Percentiles rank a stretch among this genome's conserved stretches.
phyloP scores from a whole-genome alignment of 306 rosid genomes.

The Arachis hypogaea region DNA sequence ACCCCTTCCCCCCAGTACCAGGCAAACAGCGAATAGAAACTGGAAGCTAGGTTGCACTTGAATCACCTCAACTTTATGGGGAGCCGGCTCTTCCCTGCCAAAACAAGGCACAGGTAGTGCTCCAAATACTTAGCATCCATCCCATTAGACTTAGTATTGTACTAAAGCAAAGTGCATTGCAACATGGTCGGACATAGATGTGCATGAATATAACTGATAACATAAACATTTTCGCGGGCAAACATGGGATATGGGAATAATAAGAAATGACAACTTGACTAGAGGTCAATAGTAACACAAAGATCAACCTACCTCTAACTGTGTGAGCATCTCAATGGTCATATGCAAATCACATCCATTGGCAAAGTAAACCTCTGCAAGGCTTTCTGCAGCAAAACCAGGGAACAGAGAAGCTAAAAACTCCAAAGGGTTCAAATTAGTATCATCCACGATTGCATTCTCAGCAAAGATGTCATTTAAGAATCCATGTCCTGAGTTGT shows the following conservation, averaged over 20 bases:
- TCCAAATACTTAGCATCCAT: slow-evolving; percentile 43
- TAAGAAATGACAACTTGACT: slow-evolving; percentile 20
- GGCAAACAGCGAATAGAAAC: slow-evolving; percentile 35
- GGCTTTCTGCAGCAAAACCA: slow-evolving; percentile 79
- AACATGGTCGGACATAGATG: slow-evolving; percentile 26
- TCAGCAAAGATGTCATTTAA: slow-evolving; percentile 60
- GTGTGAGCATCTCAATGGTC: slow-evolving; percentile 77
- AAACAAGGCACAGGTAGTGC: slow-evolving; percentile 49
- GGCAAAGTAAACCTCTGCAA: slow-evolving; percentile 74
- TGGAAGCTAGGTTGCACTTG: slow-evolving; percentile 40
- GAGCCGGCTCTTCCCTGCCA: slow-evolving; percentile 53
- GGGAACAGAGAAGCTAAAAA: slow-evolving; percentile 78
- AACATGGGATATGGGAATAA: background rate
- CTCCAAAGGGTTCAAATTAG: slow-evolving; percentile 63
- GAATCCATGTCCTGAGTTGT: slow-evolving; percentile 59
- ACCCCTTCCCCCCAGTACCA: slow-evolving; percentile 36
- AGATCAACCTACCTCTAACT: slow-evolving; percentile 65
- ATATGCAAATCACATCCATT: slow-evolving; percentile 65
- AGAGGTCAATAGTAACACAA: slow-evolving; percentile 8
- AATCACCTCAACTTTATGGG: slow-evolving; percentile 46
- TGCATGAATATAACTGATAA: slow-evolving; percentile 1
- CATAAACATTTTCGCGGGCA: background rate
- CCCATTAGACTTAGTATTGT: slow-evolving; percentile 30
- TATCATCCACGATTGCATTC: slow-evolving; percentile 56
- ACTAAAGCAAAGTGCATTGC: slow-evolving; percentile 27